These are phyloP conservation scores for Boletellus emodensis DNA, from an alignment of 768 basidiomycete species.

Conservation along the genomic window DNA sequence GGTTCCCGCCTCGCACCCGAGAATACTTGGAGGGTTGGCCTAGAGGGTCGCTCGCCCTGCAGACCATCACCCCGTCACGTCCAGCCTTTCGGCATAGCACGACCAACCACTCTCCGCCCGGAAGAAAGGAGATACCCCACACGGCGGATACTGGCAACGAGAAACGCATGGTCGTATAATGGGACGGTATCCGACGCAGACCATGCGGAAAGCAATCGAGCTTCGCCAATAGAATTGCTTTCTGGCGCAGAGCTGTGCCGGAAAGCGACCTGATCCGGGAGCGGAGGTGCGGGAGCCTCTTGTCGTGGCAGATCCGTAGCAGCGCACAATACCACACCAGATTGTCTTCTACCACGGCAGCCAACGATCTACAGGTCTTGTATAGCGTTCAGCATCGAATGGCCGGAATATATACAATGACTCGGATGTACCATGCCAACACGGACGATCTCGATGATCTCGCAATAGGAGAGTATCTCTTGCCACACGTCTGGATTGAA, in stretches of 20 bases:
- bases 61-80: slow-evolving; percentile 4
- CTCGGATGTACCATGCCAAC: slow-evolving; percentile 4
- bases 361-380: slow-evolving; percentile 7
- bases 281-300: slow-evolving; percentile 3
- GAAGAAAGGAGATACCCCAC: slow-evolving; percentile 8
- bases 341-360: background rate
- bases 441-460: slow-evolving; percentile 9
- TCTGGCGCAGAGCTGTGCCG: background rate
- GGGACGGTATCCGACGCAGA: background rate
- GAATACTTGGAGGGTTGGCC: background rate
- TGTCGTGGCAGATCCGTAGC: slow-evolving; percentile 1
- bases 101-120: slow-evolving; percentile 10
- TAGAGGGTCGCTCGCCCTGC: background rate
- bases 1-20: background rate
- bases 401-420: background rate
- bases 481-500: slow-evolving; percentile 3
- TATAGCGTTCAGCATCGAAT: background rate
- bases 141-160: background rate
- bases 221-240: slow-evolving; percentile 1
- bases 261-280: background rate
- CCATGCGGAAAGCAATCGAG: slow-evolving; percentile 5
- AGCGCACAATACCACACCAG: slow-evolving; percentile 5
- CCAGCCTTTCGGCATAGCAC: slow-evolving; percentile 1
- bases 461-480: slow-evolving; percentile 9
- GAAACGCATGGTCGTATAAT: background rate